Conservation (phyloP, 129 eudicot species). For the Erigeron canadensis region DNA sequence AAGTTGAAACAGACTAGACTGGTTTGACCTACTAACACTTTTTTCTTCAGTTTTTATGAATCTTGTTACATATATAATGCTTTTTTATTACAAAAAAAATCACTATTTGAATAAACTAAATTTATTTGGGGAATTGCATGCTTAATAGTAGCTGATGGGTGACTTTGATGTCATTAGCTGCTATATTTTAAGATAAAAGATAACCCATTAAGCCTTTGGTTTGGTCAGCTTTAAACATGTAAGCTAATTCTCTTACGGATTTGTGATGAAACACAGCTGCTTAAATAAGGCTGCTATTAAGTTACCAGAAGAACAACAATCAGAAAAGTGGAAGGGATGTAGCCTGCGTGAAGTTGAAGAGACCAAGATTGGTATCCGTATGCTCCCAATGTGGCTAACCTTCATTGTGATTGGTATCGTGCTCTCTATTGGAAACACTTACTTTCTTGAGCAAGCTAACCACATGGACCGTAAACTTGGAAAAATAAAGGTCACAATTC, state of each 20-base stretch:
- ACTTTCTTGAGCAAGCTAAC: conserved; percentile 34
- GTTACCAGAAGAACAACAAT: conserved; percentile 29
- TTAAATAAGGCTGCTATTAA: conserved; percentile 67
- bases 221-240: too few species aligned
- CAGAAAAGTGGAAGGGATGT: conserved; percentile 53
- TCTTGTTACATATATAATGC: background rate
- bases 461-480: conserved; percentile 36
- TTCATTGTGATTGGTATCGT: conserved; percentile 61
- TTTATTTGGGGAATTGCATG: too few species aligned
- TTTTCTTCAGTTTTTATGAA: background rate
- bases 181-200: background rate
- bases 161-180: too few species aligned
- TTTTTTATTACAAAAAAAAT: background rate
- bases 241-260: background rate
- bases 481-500: conserved; percentile 31
- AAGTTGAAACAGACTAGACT: background rate
- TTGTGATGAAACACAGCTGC: conserved; percentile 31
- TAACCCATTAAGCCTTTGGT: too few species aligned
- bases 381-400: conserved; percentile 73
- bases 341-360: conserved; percentile 58
- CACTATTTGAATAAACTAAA: too few species aligned
- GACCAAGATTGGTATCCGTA: conserved; percentile 49
- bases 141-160: too few species aligned
- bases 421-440: conserved; percentile 60
- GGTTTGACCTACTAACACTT: background rate